These are phyloP conservation scores for Salvia sclarea DNA, from an alignment of 305 asterid genomes.

Conservation along the genomic window DNA sequence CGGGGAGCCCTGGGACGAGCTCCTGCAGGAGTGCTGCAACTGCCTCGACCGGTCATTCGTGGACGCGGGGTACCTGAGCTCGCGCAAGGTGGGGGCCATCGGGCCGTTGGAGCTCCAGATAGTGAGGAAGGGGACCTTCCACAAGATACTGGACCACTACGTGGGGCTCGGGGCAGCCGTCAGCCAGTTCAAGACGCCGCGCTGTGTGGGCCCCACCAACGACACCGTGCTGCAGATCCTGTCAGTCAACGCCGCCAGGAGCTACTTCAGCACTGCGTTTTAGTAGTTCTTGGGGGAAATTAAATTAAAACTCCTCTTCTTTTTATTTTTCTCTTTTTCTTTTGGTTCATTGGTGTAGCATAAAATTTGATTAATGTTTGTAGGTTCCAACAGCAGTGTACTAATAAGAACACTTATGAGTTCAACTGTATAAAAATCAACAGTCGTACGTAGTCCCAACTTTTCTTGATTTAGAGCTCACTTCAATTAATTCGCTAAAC, in stretches of 20 bases:
- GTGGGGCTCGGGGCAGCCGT: constrained; percentile 90
- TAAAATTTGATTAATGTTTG: not conserved
- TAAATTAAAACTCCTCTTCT: too few species aligned
- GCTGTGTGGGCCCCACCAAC: constrained; percentile 73
- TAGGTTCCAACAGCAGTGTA: constrained; percentile 11
- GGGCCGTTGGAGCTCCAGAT: constrained; percentile 71
- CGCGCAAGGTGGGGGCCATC: constrained; percentile 60
- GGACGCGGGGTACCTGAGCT: constrained; percentile 75
- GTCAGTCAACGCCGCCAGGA: constrained; percentile 47
- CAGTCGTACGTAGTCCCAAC: not conserved
- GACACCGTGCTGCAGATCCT: constrained; percentile 57
- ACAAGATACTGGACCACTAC: constrained; percentile 74
- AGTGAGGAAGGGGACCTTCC: constrained; percentile 72
- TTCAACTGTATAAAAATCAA: constrained; percentile 25
- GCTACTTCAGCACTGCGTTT: constrained; percentile 69
- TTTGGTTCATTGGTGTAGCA: not conserved
- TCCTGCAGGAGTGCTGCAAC: constrained; percentile 72
- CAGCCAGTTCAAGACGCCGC: constrained; percentile 94
- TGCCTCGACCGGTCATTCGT: constrained; percentile 69
- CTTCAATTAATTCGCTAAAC: not conserved
- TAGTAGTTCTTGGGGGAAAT: not conserved
- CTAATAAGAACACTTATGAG: constrained; percentile 10
- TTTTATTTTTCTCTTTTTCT: too few species aligned
- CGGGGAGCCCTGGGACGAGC: constrained; percentile 55
- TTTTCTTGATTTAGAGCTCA: not conserved